Base-by-base conservation (phyloP, 768 basidiomycete species). In the Podaxis sp. region DNA sequence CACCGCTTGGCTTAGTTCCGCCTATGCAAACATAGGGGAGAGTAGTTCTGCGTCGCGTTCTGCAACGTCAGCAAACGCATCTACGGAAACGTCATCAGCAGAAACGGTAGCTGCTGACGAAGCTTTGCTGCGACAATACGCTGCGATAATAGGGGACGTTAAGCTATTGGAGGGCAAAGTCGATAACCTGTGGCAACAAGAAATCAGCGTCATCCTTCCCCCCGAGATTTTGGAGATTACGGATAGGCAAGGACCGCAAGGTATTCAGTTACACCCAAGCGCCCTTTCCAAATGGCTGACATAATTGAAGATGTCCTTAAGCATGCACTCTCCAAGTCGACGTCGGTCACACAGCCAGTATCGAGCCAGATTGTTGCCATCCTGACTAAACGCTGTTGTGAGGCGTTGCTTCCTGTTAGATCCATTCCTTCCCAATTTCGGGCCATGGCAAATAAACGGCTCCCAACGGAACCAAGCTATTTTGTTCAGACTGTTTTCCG, bases 371-470 rank as follows among this genome's bases (percentile, higher is more conserved):
- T 96, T 60, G 73, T 90, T 26, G 70, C 77, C 11, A 87, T 96
- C 57, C 78, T 99, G 28, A 85, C 85, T 17, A 84, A 85, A 64
- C 86, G 93, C n/a, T 94, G 91, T 66, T 89, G 87, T 64, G 96
- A 97, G 66, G 86, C 88, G 7, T 83, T 99, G 49, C 84, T 89
- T 33, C 87, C 90, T 13, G 91, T 98, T 62, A 84, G 92, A 53
- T 90, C 91, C 0, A 91, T 98, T 69, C 93, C 94, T 1, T 89
- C 91, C 0, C 95, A 98, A 68, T 92, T 96, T 68, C 84, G 96
- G 57, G 92, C 92, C 15, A 88, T 89, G 87, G 84, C 90, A 56
- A 86, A 84, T 73, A 88, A 88, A 71, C 84, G 85, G 3, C 76
- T 79, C 64, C 88, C 93, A 1, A 84, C 81, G 13, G 91, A 91